Evolutionary conservation across 306 rosid genomes (phyloP), one percentile per base, ranked within the genome.

Genomic region (Corylus americana): DNA sequence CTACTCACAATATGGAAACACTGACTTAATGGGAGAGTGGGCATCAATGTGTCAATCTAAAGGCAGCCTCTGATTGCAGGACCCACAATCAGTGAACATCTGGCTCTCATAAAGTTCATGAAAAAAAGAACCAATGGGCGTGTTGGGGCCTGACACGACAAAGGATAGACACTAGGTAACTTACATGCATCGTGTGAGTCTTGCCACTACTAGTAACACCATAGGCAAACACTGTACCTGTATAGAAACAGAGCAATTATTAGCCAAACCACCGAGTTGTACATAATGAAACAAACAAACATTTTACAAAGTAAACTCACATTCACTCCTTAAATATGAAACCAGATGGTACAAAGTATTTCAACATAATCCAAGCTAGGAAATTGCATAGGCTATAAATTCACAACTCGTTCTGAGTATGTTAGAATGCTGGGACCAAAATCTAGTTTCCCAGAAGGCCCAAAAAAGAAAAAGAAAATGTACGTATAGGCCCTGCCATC

Each of bases 151-250:
- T 39, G 16, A 62, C 35, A 48, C 5, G 2, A 73, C 53, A 39
- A 22, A 74, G 45, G 59, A 53, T 50, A 54, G 68, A 66, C 59
- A 72, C 73, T 64, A 31, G 47, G 44, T 67, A 73, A 79, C 97
- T 90, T 86, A 92, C 97, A 82, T 92, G 96, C 97, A 92, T 92
- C 67, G 97, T 92, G 84, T 92, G 97, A 25, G 97, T 92, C 91
- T 92, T 92, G 68, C 97, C 97, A 79, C 97, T 93, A 79, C 96
- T 91, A 10, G 97, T 93, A 84, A 91, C 97, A 50, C 97, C 97
- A 83, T 93, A 93, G 66, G 96, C 97, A 83, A 93, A 93, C 25
- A 92, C 97, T 54, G 97, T 92, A 77, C 97, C 97, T 92, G 90
- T 82, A 88, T 51, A 84, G 5, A 80, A 57, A 70, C 53, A 77